These are phyloP conservation scores for Epichloe typhina DNA, from an alignment of 2,329 filamentous ascomycete species.

Conservation along the genomic window DNA sequence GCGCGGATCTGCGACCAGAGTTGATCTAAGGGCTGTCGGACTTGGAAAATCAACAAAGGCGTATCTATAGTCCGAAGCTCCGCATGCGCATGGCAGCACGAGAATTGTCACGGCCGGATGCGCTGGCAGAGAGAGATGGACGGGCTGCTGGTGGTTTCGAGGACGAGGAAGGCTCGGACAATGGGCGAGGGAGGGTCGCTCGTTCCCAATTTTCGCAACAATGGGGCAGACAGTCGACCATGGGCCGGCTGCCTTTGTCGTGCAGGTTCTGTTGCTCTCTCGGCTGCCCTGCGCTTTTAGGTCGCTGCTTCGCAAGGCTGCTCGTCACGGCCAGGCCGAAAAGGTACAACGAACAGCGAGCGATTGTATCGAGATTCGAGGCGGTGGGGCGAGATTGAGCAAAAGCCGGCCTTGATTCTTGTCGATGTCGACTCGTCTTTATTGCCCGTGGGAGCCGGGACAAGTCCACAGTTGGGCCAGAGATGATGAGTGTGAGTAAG, in stretches of 20 bases:
- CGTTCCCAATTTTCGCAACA: neutral
- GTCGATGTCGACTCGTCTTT: neutral
- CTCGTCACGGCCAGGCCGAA: neutral
- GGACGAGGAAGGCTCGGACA: neutral
- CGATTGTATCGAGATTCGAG: neutral
- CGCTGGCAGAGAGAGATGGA: neutral
- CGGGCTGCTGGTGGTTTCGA: neutral
- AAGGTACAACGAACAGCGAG: neutral
- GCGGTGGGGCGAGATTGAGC: neutral
- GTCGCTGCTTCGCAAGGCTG: neutral
- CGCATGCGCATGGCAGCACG: slow-evolving; percentile 1
- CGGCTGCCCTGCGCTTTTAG: neutral
- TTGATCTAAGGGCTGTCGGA: neutral
- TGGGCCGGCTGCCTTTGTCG: neutral
- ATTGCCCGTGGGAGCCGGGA: neutral
- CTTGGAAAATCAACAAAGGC: neutral
- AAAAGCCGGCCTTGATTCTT: neutral
- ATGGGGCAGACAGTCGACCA: neutral
- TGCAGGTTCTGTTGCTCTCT: neutral
- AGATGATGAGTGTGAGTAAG: neutral
- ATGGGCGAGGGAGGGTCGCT: neutral
- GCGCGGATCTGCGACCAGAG: neutral
- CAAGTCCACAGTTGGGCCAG: neutral
- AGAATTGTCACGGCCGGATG: neutral
- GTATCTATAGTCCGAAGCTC: neutral